phyloP scores from a whole-genome alignment of 805 yeast genomes.

The Geotrichum ghanense region DNA sequence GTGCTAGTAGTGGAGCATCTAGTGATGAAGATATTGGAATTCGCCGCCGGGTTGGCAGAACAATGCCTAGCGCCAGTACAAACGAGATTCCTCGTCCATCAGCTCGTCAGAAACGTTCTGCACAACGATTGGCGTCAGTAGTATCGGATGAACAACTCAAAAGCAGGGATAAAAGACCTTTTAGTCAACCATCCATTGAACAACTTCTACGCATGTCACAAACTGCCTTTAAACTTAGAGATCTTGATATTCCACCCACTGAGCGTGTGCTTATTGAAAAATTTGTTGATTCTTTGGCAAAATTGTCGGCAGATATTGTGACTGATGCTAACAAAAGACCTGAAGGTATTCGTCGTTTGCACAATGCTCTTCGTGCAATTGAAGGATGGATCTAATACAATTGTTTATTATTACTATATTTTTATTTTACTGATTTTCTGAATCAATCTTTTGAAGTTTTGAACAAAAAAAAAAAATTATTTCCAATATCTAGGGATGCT shows the following conservation, averaged over 20 bases:
- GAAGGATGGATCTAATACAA: constrained; percentile 54
- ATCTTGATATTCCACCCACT: constrained; percentile 58
- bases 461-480: too few species aligned
- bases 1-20: not conserved
- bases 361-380: constrained; percentile 70
- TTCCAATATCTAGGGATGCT: too few species aligned
- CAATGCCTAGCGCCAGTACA: not conserved
- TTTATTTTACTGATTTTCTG: not conserved
- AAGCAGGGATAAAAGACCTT: constrained; percentile 6
- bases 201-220: constrained; percentile 18
- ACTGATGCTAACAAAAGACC: constrained; percentile 69
- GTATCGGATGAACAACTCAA: not conserved
- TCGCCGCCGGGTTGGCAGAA: not conserved
- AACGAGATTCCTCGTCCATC: not conserved
- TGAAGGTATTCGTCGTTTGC: constrained; percentile 69
- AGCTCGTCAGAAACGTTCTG: not conserved
- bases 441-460: too few species aligned
- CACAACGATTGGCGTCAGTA: not conserved
- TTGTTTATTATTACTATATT: not conserved
- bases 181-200: constrained; percentile 17
- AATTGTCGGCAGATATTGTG: constrained; percentile 85
- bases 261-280: constrained; percentile 76
- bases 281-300: constrained; percentile 72
- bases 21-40: constrained; percentile 1
- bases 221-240: constrained; percentile 45